A percentile compares a stretch with the other conserved stretches of the same genome.
Evolutionary conservation across 768 basidiomycete species (phyloP).

Genomic region (Nidularia sp.): DNA sequence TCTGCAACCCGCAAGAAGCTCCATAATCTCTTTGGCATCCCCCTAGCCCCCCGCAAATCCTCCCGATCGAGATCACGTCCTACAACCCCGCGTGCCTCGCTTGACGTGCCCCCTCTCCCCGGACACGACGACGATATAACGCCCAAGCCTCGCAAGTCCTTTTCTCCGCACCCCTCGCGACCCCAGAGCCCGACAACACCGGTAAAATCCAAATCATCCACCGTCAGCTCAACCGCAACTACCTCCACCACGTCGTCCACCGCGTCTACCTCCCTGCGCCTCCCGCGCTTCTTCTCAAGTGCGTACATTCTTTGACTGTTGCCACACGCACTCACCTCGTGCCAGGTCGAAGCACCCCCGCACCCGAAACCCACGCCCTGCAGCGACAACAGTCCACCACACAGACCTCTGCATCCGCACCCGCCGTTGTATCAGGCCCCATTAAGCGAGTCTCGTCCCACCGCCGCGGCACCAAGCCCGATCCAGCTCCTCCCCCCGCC

Average conservation of each 20-base stretch:
- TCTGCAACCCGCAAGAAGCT: conserved; percentile 34
- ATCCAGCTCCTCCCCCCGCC: conserved; percentile 3
- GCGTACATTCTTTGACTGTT: conserved; percentile 6
- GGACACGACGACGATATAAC: conserved; percentile 12
- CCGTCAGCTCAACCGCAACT: conserved; percentile 10
- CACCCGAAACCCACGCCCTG: background rate
- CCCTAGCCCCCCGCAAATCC: conserved; percentile 31
- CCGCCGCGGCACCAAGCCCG: conserved; percentile 18
- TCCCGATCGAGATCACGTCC: conserved; percentile 27
- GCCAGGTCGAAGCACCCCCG: background rate
- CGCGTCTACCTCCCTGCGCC: conserved; percentile 20
- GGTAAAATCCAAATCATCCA: conserved; percentile 11
- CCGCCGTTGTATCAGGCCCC: conserved; percentile 25
- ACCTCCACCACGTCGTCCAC: conserved; percentile 20
- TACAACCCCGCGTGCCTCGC: conserved; percentile 17
- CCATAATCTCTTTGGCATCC: conserved; percentile 43
- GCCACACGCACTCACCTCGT: too few relatives aligned
- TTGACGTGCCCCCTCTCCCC: conserved; percentile 13
- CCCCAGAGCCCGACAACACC: conserved; percentile 25
- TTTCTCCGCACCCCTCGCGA: conserved; percentile 15
- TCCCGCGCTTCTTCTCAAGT: conserved; percentile 28
- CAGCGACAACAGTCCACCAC: too few relatives aligned
- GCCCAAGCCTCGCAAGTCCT: conserved; percentile 22
- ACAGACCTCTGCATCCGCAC: conserved; percentile 8
- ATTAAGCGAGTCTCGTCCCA: conserved; percentile 19